These are phyloP conservation scores for Dryas integrifolia DNA, from an alignment of 331 rosid species.

Conservation along the genomic window DNA sequence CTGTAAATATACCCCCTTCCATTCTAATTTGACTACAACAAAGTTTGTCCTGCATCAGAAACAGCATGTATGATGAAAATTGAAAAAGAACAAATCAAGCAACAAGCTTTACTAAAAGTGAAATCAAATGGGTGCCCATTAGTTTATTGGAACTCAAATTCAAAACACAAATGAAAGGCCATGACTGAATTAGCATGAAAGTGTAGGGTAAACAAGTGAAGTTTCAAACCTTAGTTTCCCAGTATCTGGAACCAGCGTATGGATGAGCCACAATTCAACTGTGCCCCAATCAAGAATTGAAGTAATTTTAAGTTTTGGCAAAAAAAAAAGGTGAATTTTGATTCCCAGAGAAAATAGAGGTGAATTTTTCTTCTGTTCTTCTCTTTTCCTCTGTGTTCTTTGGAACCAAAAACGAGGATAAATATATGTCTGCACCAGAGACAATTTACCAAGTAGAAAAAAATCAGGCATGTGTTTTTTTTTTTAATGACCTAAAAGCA, in stretches of 20 bases:
- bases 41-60: conserved; percentile 44
- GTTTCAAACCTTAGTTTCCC: conserved; percentile 11
- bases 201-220: conserved; percentile 3
- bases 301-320: neutral
- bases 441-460: conserved; percentile 30
- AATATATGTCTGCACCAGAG: conserved; percentile 34
- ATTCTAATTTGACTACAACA: conserved; percentile 44
- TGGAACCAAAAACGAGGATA: conserved; percentile 44
- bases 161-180: conserved; percentile 7
- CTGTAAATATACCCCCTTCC: conserved; percentile 71
- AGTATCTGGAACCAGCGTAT: neutral
- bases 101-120: conserved; percentile 11
- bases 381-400: conserved; percentile 38
- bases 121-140: conserved; percentile 17
- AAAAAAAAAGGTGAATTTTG: conserved; percentile 2
- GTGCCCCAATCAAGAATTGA: neutral
- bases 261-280: conserved; percentile 2
- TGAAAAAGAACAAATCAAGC: neutral
- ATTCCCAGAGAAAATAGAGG: neutral
- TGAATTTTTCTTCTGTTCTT: conserved; percentile 23
- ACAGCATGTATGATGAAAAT: neutral
- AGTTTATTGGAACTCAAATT: neutral
- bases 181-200: conserved; percentile 10
- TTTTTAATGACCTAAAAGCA: conserved; percentile 41
- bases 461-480: conserved; percentile 3